Evolutionary conservation across 2,329 filamentous ascomycete species (phyloP).

Genomic region (Fusarium ambrosium): DNA sequence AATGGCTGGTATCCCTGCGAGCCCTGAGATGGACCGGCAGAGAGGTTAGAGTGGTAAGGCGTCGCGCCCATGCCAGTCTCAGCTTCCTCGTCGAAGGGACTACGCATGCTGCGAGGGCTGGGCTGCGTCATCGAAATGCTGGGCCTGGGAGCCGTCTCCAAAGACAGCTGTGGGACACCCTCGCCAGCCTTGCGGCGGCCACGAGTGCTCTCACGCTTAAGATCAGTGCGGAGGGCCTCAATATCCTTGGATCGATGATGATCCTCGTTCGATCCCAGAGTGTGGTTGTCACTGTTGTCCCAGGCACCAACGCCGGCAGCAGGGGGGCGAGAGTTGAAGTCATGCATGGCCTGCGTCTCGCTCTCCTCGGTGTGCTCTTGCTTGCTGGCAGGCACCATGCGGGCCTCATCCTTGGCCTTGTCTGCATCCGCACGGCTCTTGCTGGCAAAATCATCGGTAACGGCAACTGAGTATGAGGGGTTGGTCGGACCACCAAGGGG

Average conservation of each 20-base stretch:
- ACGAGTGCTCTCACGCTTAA: constrained; percentile 60
- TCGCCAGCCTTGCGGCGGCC: constrained; percentile 66
- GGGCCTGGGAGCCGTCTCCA: constrained; percentile 42
- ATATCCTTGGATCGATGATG: constrained; percentile 56
- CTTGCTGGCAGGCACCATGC: constrained; percentile 69
- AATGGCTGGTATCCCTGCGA: constrained; percentile 44
- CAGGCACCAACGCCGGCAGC: constrained; percentile 41
- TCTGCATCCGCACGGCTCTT: constrained; percentile 72
- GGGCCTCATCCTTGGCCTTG: constrained; percentile 72
- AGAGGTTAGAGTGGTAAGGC: constrained; percentile 50
- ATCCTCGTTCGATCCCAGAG: constrained; percentile 48
- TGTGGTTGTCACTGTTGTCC: constrained; percentile 44
- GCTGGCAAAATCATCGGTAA: constrained; percentile 77
- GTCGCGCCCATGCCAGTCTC: constrained; percentile 52
- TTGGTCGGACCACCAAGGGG: constrained; percentile 76
- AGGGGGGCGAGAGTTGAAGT: constrained; percentile 58
- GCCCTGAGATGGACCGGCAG: constrained; percentile 35
- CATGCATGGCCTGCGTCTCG: constrained; percentile 61
- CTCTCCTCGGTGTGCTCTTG: constrained; percentile 48
- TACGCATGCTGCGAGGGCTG: constrained; percentile 50
- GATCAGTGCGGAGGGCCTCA: constrained; percentile 54
- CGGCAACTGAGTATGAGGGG: constrained; percentile 83
- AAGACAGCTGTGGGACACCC: constrained; percentile 54
- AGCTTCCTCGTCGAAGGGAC: constrained; percentile 60
- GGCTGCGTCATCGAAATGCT: constrained; percentile 45